Base-by-base conservation (phyloP, 371 early-diverging fungal species). In the Mortierella sp. region DNA sequence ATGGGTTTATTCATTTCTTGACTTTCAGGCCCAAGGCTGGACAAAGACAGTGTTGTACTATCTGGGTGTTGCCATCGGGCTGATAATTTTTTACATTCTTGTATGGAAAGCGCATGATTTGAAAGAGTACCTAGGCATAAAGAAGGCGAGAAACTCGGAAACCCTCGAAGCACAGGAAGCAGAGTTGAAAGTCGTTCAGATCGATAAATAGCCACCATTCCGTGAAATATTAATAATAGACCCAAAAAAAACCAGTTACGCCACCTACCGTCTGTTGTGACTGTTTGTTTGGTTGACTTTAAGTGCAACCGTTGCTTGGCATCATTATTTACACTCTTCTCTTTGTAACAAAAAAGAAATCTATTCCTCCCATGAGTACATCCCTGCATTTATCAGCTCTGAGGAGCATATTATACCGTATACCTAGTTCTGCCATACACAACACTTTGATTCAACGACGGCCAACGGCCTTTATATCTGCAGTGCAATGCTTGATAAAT, bases 1-100 rank as follows among this genome's bases (percentile, higher is more conserved):
- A 9, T 74, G 68, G 60, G 53, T 69, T 9, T 69, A 74, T 52
- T 53, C 74, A 22, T 64, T 67, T 19, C 43, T 74, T 40, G 74
- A 74, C 57, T 68, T 58, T 10, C 33, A 47, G n/a, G 28, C 7
- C 15, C 28, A 67, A n/a, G 63, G 63, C 7, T 73, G 74, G 74
- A 40, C 13, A 38, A 45, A 28, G 40, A 58, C 59, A 5, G 53
- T 16, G 0, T 5, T 64, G 43, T 68, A 32, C 38, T 69, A 68
- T 45, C 41, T 24, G 2, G 47, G 67, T 24, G 47, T 63, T 19
- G 68, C 59, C 0, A 57, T 57, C 9, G 67, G 24, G 21, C 8
- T 63, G 63, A 36, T 38, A 4, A 10, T 63, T 3, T 22, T 63
- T 6, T 63, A 67, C 22, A 24, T 68, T 28, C 22, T 41, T 15